These are phyloP conservation scores for Pleoardoris graminearum DNA, from an alignment of 2,329 filamentous ascomycete species.

Conservation along the genomic window DNA sequence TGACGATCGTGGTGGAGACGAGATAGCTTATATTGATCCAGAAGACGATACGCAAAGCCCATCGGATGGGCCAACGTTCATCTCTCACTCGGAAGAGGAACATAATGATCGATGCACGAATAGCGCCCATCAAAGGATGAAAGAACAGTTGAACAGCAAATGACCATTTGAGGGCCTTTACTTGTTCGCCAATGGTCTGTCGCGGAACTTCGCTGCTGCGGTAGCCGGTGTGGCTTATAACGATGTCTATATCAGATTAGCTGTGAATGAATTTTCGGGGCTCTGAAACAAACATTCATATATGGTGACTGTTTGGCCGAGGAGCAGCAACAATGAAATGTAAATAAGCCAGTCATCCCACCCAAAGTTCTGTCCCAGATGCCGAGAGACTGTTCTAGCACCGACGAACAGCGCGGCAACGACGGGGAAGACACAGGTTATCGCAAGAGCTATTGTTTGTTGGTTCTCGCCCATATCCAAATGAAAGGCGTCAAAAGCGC, in stretches of 20 bases:
- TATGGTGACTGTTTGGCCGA: conserved; percentile 11
- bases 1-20: conserved; percentile 39
- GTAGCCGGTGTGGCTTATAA: conserved; percentile 40
- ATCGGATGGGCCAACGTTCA: conserved; percentile 30
- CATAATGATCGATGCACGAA: conserved; percentile 44
- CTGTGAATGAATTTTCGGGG: background rate
- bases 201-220: conserved; percentile 37
- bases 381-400: conserved; percentile 32
- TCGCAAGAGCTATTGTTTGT: conserved; percentile 30
- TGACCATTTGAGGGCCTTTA: conserved; percentile 36
- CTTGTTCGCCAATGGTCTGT: conserved; percentile 30
- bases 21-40: conserved; percentile 43
- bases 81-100: conserved; percentile 46
- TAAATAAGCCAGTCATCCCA: conserved; percentile 42
- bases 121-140: conserved; percentile 43
- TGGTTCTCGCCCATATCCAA: conserved; percentile 29
- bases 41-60: conserved; percentile 38
- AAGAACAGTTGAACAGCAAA: conserved; percentile 45
- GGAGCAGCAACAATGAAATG: conserved; percentile 22
- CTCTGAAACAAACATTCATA: conserved; percentile 9
- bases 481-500: background rate
- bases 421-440: conserved; percentile 34
- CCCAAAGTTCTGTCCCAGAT: conserved; percentile 35
- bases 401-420: conserved; percentile 34
- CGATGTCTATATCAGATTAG: conserved; percentile 25